These are phyloP conservation scores for Paramicrosporidium saccamoebae DNA, from an alignment of 371 early-diverging fungal genomes.

Conservation along the genomic window DNA sequence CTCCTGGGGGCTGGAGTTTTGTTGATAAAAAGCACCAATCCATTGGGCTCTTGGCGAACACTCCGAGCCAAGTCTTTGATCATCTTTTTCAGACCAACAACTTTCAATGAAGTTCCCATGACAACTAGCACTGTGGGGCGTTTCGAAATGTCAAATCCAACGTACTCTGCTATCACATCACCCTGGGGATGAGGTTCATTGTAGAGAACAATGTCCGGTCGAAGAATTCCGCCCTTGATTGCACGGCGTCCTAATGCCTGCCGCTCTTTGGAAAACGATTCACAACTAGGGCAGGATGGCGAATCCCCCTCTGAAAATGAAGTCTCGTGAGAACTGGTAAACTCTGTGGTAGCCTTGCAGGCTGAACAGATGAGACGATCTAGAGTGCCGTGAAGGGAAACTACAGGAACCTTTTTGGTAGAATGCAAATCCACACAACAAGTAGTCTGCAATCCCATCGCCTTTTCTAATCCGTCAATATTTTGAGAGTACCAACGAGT, in stretches of 20 bases:
- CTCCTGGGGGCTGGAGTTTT: constrained; percentile 14
- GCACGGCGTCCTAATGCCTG: constrained; percentile 28
- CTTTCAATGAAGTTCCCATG: constrained; percentile 79
- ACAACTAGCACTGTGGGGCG: constrained; percentile 54
- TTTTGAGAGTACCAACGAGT: constrained; percentile 85
- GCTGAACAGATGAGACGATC: constrained; percentile 44
- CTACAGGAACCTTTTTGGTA: constrained; percentile 8
- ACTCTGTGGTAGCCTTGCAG: constrained; percentile 21
- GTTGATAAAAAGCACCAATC: constrained; percentile 20
- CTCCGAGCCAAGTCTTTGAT: constrained; percentile 40
- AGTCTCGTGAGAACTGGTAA: constrained; percentile 9
- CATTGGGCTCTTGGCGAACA: constrained; percentile 13
- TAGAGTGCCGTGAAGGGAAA: constrained; percentile 75
- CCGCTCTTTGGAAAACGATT: constrained; percentile 12
- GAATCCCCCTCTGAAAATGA: constrained; percentile 14
- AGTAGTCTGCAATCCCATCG: constrained; percentile 6
- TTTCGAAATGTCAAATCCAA: constrained; percentile 20
- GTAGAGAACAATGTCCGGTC: constrained; percentile 89
- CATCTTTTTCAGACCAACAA: constrained; percentile 47
- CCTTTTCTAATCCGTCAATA: constrained; percentile 64
- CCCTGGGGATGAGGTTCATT: constrained; percentile 77
- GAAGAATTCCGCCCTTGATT: constrained; percentile 37
- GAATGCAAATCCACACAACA: neutral
- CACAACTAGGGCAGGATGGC: constrained; percentile 44
- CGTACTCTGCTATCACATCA: constrained; percentile 35